Conservation (phyloP, 148 eudicot genomes). For the Tetragonia tetragonoides region DNA sequence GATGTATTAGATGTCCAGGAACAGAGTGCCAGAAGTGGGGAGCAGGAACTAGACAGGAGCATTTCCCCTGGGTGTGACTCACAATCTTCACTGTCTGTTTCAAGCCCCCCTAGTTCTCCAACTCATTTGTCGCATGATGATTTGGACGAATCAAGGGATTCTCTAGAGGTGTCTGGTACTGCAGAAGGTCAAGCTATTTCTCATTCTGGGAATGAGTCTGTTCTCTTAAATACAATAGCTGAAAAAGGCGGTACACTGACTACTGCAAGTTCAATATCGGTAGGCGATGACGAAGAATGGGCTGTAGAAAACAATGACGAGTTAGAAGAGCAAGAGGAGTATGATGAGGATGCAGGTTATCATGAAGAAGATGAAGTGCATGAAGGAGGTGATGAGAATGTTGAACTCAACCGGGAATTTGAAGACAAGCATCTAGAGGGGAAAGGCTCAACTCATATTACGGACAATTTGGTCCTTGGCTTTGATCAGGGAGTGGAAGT, state of each 20-base stretch:
- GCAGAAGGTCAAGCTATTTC: conserved; percentile 41
- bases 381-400: conserved; percentile 57
- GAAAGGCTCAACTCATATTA: conserved; percentile 37
- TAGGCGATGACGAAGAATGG: conserved; percentile 92
- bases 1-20: conserved; percentile 36
- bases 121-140: conserved; percentile 89
- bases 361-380: conserved; percentile 82
- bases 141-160: conserved; percentile 78
- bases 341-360: conserved; percentile 84
- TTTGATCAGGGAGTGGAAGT: conserved; percentile 96
- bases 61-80: conserved; percentile 64
- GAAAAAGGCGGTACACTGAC: conserved; percentile 28
- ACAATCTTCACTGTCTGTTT: conserved; percentile 85
- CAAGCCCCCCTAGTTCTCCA: conserved; percentile 90
- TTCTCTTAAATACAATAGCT: conserved; percentile 31
- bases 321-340: conserved; percentile 80
- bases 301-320: conserved; percentile 54
- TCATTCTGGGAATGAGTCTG: conserved; percentile 37
- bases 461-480: conserved; percentile 82
- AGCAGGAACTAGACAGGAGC: conserved; percentile 39
- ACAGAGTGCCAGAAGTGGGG: conserved; percentile 34
- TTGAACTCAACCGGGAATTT: conserved; percentile 56
- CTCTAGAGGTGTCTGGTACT: conserved; percentile 34
- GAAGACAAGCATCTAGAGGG: conserved; percentile 56
- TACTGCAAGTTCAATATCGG: conserved; percentile 46